Evolutionary conservation across 495 filamentous ascomycete genomes (phyloP).

Genomic region (Aspergillus affinis): DNA sequence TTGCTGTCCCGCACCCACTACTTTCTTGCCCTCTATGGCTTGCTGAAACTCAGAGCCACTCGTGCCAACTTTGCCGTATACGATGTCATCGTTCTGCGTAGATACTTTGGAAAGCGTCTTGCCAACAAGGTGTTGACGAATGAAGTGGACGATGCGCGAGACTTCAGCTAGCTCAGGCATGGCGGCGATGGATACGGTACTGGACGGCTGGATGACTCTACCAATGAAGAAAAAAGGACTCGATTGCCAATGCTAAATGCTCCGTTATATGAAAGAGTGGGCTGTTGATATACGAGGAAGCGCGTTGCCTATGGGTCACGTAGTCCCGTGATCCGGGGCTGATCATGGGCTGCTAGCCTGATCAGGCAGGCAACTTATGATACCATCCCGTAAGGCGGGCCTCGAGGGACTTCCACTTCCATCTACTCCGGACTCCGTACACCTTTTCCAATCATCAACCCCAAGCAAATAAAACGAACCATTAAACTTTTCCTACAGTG

Average conservation of each 20-base stretch:
- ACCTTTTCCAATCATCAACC: too few species aligned
- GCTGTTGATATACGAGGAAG: not conserved
- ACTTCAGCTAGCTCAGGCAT: constrained; percentile 91
- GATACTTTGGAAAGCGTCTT: constrained; percentile 72
- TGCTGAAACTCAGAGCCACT: constrained; percentile 68
- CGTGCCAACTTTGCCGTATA: constrained; percentile 88
- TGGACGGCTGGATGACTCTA: too few species aligned
- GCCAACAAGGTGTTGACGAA: constrained; percentile 77
- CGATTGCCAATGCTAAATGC: not conserved
- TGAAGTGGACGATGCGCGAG: constrained; percentile 79
- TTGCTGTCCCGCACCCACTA: constrained; percentile 73
- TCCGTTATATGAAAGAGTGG: not conserved
- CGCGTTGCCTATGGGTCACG: not conserved
- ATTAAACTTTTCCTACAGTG: too few species aligned
- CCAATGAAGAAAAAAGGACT: too few species aligned
- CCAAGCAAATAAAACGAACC: too few species aligned
- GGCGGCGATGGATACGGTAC: constrained; percentile 7
- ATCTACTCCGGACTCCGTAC: too few species aligned
- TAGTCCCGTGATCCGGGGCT: not conserved
- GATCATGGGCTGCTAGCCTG: constrained; percentile 4
- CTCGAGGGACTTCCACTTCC: too few species aligned
- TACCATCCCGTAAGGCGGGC: not conserved
- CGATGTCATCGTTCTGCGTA: constrained; percentile 71
- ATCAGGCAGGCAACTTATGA: constrained; percentile 7
- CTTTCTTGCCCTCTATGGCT: constrained; percentile 72